Conservation (phyloP, 2,329 filamentous ascomycete genomes). For the Arachnomyces sp. region DNA sequence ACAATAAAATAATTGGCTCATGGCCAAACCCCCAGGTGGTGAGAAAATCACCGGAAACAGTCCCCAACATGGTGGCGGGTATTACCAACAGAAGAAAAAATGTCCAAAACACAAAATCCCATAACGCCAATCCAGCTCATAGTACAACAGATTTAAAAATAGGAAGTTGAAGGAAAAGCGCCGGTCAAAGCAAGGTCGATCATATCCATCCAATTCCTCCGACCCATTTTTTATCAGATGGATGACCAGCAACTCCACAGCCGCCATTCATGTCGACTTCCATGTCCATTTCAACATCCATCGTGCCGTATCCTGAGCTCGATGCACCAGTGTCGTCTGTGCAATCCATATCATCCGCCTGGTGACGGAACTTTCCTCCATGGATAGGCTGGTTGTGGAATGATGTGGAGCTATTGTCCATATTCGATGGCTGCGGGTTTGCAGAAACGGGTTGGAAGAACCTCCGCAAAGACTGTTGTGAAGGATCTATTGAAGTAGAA, state of each 20-base stretch:
- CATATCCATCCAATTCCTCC: slow-evolving; percentile 27
- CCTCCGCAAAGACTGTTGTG: slow-evolving; percentile 32
- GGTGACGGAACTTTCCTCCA: slow-evolving; percentile 15
- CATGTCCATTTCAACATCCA: slow-evolving; percentile 23
- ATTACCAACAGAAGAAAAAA: no score
- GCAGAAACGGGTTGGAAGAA: slow-evolving; percentile 28
- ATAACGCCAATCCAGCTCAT: no score
- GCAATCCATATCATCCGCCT: slow-evolving; percentile 13
- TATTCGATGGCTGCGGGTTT: no score
- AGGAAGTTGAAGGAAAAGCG: no score
- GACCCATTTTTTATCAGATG: slow-evolving; percentile 18
- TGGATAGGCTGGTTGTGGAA: slow-evolving; percentile 1
- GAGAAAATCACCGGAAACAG: no score
- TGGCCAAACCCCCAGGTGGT: no score
- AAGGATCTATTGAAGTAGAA: slow-evolving; percentile 27
- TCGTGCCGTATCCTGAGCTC: slow-evolving; percentile 14
- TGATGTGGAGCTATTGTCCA: no score
- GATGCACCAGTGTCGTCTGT: slow-evolving; percentile 14
- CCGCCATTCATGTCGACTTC: slow-evolving; percentile 16
- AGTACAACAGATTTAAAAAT: no score
- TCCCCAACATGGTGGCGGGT: no score
- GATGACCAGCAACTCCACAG: slow-evolving; percentile 15
- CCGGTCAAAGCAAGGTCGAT: not conserved
- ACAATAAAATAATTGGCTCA: no score
- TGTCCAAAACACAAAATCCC: no score